phyloP scores from a whole-genome alignment of 805 yeast genomes.

The Kodamaea kakaduensis region DNA sequence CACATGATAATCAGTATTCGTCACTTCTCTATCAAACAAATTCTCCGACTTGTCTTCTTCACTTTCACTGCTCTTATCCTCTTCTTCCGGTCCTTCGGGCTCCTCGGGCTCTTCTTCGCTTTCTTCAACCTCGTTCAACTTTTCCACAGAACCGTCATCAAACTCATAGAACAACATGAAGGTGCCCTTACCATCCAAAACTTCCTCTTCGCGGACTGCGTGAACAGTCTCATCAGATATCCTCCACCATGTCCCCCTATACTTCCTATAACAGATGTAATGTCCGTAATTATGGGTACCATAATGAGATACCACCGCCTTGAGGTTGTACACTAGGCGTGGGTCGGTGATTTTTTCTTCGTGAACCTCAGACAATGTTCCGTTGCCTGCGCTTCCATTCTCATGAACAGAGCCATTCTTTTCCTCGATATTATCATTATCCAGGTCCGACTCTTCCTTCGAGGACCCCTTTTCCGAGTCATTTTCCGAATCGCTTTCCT shows the following conservation, averaged over 20 bases:
- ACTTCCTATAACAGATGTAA: conserved; percentile 81
- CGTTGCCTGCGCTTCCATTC: conserved; percentile 1
- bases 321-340: conserved; percentile 70
- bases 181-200: conserved; percentile 76
- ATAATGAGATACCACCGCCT: conserved; percentile 86
- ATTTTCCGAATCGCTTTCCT: neutral
- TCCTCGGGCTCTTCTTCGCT: conserved; percentile 11
- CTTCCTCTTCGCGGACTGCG: conserved; percentile 76
- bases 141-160: conserved; percentile 25
- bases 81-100: conserved; percentile 12
- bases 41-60: conserved; percentile 4
- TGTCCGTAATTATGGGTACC: conserved; percentile 99
- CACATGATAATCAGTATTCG: conserved; percentile 9
- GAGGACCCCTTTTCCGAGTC: neutral
- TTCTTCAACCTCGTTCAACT: conserved; percentile 8
- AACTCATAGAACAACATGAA: conserved; percentile 88
- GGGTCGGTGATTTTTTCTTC: too few relatives aligned
- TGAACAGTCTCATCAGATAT: conserved; percentile 87
- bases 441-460: conserved; percentile 1
- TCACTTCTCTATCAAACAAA: conserved; percentile 4
- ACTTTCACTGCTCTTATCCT: conserved; percentile 6
- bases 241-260: conserved; percentile 91
- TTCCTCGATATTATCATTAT: neutral
- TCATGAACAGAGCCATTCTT: neutral
- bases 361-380: too few relatives aligned